A percentile compares a stretch with the other conserved stretches of the same genome.
These are phyloP conservation scores for Tilletia walkeri DNA, from an alignment of 1,284 basidiomycete genomes.

Conservation along the genomic window DNA sequence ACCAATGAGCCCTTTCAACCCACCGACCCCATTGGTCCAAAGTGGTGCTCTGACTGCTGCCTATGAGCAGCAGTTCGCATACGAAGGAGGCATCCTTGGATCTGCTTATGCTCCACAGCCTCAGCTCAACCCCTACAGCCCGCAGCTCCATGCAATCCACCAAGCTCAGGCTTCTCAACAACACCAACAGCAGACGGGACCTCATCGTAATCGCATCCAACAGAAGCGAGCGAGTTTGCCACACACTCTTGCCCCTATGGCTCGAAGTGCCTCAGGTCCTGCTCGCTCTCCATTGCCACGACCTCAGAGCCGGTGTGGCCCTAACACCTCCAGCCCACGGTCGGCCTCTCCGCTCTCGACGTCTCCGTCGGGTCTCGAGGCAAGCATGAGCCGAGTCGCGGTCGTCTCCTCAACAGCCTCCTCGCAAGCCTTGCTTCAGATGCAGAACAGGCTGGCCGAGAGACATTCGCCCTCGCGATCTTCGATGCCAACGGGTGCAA, in stretches of 20 bases:
- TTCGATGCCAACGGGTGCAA: background rate
- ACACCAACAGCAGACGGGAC: conserved; percentile 9
- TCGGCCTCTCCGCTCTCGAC: background rate
- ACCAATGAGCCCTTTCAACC: conserved; percentile 46
- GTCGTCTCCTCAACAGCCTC: conserved; percentile 21
- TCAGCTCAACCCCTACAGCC: background rate
- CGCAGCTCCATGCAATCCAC: background rate
- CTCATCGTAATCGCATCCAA: conserved; percentile 16
- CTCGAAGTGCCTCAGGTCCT: conserved; percentile 12
- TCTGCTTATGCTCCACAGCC: conserved; percentile 17
- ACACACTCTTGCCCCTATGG: conserved; percentile 6
- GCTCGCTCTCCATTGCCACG: background rate
- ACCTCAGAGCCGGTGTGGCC: background rate
- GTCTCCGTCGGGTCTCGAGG: background rate
- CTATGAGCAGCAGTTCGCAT: conserved; percentile 25
- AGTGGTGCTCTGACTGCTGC: background rate
- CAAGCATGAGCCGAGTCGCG: conserved; percentile 17
- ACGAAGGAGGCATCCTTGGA: conserved; percentile 14
- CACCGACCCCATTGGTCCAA: conserved; percentile 41
- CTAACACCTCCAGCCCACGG: background rate
- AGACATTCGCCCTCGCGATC: conserved; percentile 23
- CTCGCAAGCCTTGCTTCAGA: conserved; percentile 29
- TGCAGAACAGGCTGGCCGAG: conserved; percentile 25
- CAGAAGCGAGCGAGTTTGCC: conserved; percentile 19
- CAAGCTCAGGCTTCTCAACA: conserved; percentile 1